Evolutionary conservation across 805 yeast genomes (phyloP), one percentile per base, ranked within the genome.

Genomic region (Candida boidinii): DNA sequence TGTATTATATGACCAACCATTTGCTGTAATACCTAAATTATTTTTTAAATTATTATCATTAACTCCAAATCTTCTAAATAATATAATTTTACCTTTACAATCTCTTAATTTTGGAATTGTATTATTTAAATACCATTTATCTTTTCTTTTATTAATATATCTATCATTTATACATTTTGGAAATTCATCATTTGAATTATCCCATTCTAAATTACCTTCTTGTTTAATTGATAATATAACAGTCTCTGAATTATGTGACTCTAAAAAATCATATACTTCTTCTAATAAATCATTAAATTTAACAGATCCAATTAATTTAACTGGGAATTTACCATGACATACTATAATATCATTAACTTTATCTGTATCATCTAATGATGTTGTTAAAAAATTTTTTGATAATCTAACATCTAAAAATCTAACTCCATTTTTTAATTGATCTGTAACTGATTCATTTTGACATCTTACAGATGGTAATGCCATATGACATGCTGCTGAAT

Each of bases 391-490:
- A 39, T 73, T 68, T 45, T 70, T 70, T 2, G 84, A 80, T 3
- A 69, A 65, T 42, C 90, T 63, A 31, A 82, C 55, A 47, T 82
- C 92, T 38, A 82, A 60, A 44, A 80, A 82, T 37, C 92, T 63
- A n/a, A 82, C 79, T 11, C 92, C 92, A 44, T 81, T 63, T 33
- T 68, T 55, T 58, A 82, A 68, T 54, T 82, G 92, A 3, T 70
- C 73, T 2, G 66, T 54, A 31, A 82, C 64, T 1, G 73, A 54
- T 7, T 63, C 70, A 13, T 74, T 80, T 53, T 82, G 92, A 52
- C 92, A 82, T 49, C 76, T 79, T 20, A 82, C 88, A 0, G 85
- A 73, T 19, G 90, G 90, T 29, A 79, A 57, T 2, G 88, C 79
- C 7, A 69, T 60, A 50, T 78, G 77, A 44, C 70, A 74, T 5